Conservation (phyloP, 768 basidiomycete species). For the Agrocybe pediades region DNA sequence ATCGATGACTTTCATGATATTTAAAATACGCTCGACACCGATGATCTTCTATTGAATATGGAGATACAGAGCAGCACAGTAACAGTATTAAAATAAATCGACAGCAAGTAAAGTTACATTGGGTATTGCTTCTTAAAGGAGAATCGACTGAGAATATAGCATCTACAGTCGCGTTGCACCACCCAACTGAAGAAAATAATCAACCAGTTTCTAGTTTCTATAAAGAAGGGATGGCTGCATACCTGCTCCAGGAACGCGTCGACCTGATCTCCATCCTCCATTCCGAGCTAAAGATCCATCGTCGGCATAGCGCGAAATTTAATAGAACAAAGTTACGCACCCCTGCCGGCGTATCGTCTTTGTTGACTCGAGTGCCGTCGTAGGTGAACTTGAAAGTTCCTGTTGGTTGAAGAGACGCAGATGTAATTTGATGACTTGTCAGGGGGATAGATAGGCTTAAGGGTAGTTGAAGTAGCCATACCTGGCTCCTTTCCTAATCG, state of each 20-base stretch:
- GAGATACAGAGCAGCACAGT: too few species aligned
- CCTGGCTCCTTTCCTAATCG: slow-evolving; percentile 60
- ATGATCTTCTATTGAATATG: too few species aligned
- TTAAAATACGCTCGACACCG: too few species aligned
- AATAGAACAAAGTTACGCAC: slow-evolving; percentile 36
- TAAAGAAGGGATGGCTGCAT: not conserved
- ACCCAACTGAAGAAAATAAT: slow-evolving; percentile 4
- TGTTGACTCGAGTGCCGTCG: slow-evolving; percentile 50
- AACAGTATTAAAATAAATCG: not conserved
- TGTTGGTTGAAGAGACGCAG: slow-evolving; percentile 21
- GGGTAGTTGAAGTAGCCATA: slow-evolving; percentile 22
- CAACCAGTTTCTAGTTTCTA: not conserved
- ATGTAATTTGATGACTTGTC: not conserved
- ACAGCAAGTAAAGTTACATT: not conserved
- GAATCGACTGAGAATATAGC: not conserved
- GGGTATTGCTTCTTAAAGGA: not conserved
- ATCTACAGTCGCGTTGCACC: not conserved
- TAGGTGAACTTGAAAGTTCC: slow-evolving; percentile 66
- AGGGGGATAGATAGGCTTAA: not conserved
- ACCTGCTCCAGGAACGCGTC: slow-evolving; percentile 64
- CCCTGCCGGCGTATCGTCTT: slow-evolving; percentile 53
- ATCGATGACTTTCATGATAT: not conserved
- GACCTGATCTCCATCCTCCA: slow-evolving; percentile 67
- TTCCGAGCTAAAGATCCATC: slow-evolving; percentile 39
- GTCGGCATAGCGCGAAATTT: not conserved